Evolutionary conservation across 2,329 filamentous ascomycete species (phyloP), one percentile per base, ranked within the genome.

Genomic region (Tympanopsis confertula): DNA sequence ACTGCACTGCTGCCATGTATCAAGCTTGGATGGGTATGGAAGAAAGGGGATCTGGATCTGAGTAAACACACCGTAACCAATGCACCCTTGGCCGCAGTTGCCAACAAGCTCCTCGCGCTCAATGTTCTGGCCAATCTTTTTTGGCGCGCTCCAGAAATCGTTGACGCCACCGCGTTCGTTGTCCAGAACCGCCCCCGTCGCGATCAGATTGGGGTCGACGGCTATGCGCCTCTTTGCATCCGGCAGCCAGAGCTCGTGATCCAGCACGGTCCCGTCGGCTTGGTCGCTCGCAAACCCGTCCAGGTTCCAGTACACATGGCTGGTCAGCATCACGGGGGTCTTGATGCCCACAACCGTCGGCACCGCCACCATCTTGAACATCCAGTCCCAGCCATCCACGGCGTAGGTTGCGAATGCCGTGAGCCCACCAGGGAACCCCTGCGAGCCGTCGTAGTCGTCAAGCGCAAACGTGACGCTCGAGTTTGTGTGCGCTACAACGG

Each of bases 21-120:
- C 7, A 14, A 20, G n/a, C 5, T 36, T 3, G 41, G 12, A 39
- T 24, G n/a, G 19, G 41, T 36, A 44, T 37, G 19, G 13, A 24
- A 32, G 15, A 13, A 5, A 4, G 40, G 38, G 19, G n/a, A 13
- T n/a, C 18, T 39, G 4, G 17, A 3, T 5, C 18, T 17, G n/a
- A 10, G 18, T 13, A 24, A 5, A 49, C 62, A 65, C 67, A 69
- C 89, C 87, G 57, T 94, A 94, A 19, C 89, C 89, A 0, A 74
- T 82, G 65, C 89, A 96, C 56, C 75, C 76, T 45, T 68, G 71
- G 13, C 87, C 88, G 54, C 89, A 95, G 60, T 89, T 85, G 30
- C 75, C 77, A 5, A 68, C 45, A 2, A 88, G 63, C 36, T 75
- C 77, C 0, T 73, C 65, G 37, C 75, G 67, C 17, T 66, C 59